A percentile compares a stretch with the other conserved stretches of the same genome.
These are phyloP conservation scores for Aciculosporium take DNA, from an alignment of 2,329 filamentous ascomycete genomes.

Conservation along the genomic window DNA sequence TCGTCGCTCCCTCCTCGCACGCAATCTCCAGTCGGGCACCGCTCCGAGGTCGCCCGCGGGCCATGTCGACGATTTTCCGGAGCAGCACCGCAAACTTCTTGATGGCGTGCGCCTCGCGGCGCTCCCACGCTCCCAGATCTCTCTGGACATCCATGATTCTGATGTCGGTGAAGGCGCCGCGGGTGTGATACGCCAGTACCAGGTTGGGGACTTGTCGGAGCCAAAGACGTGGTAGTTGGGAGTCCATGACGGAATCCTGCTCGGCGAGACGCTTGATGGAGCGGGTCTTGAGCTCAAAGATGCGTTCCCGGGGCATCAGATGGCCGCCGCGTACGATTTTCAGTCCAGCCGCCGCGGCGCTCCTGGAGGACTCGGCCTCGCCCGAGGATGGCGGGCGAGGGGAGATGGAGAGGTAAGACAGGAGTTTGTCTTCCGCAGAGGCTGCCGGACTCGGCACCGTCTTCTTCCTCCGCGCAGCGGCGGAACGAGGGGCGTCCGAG, in stretches of 20 bases:
- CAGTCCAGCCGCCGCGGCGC: slow-evolving; percentile 12
- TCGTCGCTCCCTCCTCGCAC: neutral
- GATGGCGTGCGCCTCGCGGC: neutral
- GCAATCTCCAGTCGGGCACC: neutral
- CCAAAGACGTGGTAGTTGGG: slow-evolving; percentile 30
- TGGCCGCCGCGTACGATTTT: neutral
- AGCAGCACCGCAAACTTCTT: neutral
- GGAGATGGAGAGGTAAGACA: neutral
- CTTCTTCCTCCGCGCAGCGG: no score
- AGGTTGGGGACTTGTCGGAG: slow-evolving; percentile 24
- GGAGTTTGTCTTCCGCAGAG: neutral
- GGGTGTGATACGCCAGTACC: slow-evolving; percentile 25
- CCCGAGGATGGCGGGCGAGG: neutral
- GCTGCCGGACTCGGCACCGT: neutral
- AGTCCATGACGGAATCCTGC: slow-evolving; percentile 15
- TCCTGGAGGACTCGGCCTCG: neutral
- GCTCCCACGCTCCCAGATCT: neutral
- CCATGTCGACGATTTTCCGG: neutral
- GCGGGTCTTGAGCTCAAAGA: slow-evolving; percentile 33
- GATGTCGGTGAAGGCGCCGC: neutral
- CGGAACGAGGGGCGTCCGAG: neutral
- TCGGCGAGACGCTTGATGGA: slow-evolving; percentile 9
- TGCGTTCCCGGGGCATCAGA: slow-evolving; percentile 11
- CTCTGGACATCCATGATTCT: neutral
- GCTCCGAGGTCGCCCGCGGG: neutral